Conservation (phyloP, 768 basidiomycete genomes). For the Steccherinum ochraceum region DNA sequence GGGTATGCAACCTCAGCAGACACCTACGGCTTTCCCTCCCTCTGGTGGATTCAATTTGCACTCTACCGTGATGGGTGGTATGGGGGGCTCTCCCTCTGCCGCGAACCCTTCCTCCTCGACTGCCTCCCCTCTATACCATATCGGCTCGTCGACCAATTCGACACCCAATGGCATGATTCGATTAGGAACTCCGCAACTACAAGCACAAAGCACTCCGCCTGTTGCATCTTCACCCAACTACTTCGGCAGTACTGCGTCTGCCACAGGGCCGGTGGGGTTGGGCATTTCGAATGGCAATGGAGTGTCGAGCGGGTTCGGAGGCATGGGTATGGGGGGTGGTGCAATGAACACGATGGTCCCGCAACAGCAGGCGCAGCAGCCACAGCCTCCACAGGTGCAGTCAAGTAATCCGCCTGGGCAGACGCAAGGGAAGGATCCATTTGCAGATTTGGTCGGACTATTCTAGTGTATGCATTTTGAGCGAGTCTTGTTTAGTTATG, state of each 20-base stretch:
- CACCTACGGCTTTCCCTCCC: not conserved
- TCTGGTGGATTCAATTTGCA: not conserved
- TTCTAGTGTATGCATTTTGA: conserved; percentile 37
- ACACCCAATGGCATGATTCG: conserved; percentile 14
- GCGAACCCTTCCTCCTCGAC: not conserved
- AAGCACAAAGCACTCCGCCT: conserved; percentile 9
- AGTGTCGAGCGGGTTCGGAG: not conserved
- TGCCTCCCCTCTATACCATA: not conserved
- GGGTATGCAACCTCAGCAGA: not conserved
- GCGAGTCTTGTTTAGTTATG: not conserved
- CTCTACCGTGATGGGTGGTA: not conserved
- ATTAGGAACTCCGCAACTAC: conserved; percentile 30
- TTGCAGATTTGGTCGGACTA: conserved; percentile 74
- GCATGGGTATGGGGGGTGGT: conserved; percentile 6
- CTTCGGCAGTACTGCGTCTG: conserved; percentile 9
- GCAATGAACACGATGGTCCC: conserved; percentile 12
- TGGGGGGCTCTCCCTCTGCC: not conserved
- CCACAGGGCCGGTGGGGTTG: not conserved
- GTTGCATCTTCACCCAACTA: conserved; percentile 18
- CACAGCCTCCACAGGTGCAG: conserved; percentile 13
- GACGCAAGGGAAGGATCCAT: conserved; percentile 66
- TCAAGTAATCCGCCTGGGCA: conserved; percentile 11
- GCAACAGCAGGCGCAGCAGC: conserved; percentile 14
- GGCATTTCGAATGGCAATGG: not conserved
- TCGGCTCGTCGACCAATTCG: conserved; percentile 5